Evolutionary conservation across 441 rosid species (phyloP), one percentile per base, ranked within the genome.

Genomic region (Adansonia rubrostipa): DNA sequence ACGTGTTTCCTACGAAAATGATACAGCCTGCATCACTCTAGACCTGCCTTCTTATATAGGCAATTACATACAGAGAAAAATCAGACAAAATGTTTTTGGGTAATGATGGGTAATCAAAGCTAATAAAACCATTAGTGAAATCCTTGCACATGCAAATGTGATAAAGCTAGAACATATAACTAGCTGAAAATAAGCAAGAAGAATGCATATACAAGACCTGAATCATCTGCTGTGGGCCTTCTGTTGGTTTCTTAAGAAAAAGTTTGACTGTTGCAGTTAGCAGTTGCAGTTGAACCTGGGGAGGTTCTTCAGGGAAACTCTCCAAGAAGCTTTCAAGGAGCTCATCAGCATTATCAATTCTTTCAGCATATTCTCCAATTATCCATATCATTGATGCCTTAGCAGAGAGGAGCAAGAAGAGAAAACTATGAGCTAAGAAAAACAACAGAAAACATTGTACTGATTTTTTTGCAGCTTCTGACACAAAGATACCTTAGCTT

Each of bases 351-450:
- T 96, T 96, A 90, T 96, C 99, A 74, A 96, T 96, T 88, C 98
- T 91, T 87, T 96, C 99, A 14, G 99, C 99, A 87, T 96, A 96
- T 85, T 96, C 99, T 74, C 99, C 99, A 86, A 96, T 96, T 81
- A 96, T 96, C 99, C 99, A 96, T 81, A 96, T 96, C 99, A 96
- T 96, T 73, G 99, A 94, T 63, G 98, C 98, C 99, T 96, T 84
- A 14, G 40, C 77, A 70, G 58, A 75, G 45, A 79, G 78, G 48
- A 58, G 22, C 22, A 13, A 71, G 80, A 78, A 45, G 22, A 24
- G 51, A 67, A 74, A 65, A 40, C 67, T 54, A 72, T 78, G 66
- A 75, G 63, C 75, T 50, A 15, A 15, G 57, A 13, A 73, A 69
- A 77, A 13, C 48, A 77, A 73, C 36, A 33, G 69, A 60, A 82